Conservation (phyloP, 495 filamentous ascomycete genomes). For the Annulohypoxylon bovei region DNA sequence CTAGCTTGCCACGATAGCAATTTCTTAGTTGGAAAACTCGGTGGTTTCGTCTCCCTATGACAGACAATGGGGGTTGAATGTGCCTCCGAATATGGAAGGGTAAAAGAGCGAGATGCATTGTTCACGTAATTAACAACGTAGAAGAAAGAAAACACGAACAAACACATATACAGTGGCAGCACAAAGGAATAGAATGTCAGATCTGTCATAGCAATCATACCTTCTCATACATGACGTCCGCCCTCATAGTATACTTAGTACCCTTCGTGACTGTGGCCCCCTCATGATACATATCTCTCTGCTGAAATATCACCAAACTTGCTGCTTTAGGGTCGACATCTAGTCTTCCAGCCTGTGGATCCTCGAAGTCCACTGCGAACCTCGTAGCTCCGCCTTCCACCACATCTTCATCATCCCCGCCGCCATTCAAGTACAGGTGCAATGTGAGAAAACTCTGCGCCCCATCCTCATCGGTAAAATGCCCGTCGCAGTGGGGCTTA, state of each 20-base stretch:
- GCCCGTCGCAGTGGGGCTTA: conserved; percentile 75
- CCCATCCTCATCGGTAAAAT: conserved; percentile 69
- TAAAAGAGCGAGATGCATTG: conserved; percentile 10
- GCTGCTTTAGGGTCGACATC: conserved; percentile 76
- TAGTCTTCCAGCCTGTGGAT: conserved; percentile 48
- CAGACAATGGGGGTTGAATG: conserved; percentile 21
- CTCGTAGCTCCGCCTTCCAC: conserved; percentile 74
- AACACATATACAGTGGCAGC: not conserved
- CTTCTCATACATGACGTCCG: conserved; percentile 75
- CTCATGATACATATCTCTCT: conserved; percentile 70
- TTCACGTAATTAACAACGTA: not conserved
- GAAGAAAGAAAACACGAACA: not conserved
- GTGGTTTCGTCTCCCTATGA: not conserved
- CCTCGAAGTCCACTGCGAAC: conserved; percentile 61
- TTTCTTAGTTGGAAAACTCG: too few relatives aligned
- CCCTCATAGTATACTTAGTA: conserved; percentile 78
- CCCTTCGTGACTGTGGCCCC: conserved; percentile 76
- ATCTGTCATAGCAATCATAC: not conserved
- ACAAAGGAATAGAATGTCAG: not conserved
- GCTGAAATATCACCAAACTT: conserved; percentile 80
- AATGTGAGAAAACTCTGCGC: conserved; percentile 75
- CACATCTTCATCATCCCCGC: not conserved
- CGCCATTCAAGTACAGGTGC: conserved; percentile 79
- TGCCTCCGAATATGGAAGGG: conserved; percentile 5
- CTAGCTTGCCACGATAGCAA: not conserved